These are phyloP conservation scores for Penicillium sclerotiorum DNA, from an alignment of 2,329 filamentous ascomycete genomes.

Conservation along the genomic window DNA sequence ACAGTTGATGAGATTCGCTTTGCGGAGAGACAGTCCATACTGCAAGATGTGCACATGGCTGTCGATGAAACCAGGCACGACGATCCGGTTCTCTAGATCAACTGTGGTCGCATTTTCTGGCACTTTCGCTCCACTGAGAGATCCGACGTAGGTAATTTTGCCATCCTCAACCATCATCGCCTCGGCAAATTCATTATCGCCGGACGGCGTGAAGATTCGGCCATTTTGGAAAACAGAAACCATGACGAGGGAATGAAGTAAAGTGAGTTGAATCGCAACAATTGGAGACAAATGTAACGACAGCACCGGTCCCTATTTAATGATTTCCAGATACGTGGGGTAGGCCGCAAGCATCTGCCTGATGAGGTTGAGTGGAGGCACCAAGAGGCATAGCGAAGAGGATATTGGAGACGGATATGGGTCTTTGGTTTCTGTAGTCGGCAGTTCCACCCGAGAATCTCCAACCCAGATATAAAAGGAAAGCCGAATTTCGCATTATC, in stretches of 20 bases:
- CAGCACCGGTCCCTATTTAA: slow-evolving; percentile 16
- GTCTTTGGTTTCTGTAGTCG: too few relatives aligned
- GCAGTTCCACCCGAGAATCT: background rate
- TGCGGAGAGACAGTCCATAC: slow-evolving; percentile 52
- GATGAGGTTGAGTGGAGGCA: too few relatives aligned
- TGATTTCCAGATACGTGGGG: too few relatives aligned
- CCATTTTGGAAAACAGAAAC: slow-evolving; percentile 36
- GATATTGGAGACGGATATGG: too few relatives aligned
- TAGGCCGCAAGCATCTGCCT: too few relatives aligned
- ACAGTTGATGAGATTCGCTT: slow-evolving; percentile 48
- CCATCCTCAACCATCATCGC: slow-evolving; percentile 46
- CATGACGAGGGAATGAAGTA: slow-evolving; percentile 13
- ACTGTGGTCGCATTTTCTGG: slow-evolving; percentile 24
- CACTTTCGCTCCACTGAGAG: slow-evolving; percentile 28
- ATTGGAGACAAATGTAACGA: too few relatives aligned
- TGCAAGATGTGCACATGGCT: slow-evolving; percentile 54
- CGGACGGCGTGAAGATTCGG: slow-evolving; percentile 33
- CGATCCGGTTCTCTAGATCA: slow-evolving; percentile 42
- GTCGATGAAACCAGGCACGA: slow-evolving; percentile 54
- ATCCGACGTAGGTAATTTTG: slow-evolving; percentile 47
- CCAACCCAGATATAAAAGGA: background rate
- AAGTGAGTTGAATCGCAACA: background rate
- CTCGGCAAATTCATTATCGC: slow-evolving; percentile 28
- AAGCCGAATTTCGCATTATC: background rate
- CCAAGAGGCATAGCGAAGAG: too few relatives aligned